phyloP scores from a whole-genome alignment of 257 asterid genomes.

The Jacaranda mimosifolia region DNA sequence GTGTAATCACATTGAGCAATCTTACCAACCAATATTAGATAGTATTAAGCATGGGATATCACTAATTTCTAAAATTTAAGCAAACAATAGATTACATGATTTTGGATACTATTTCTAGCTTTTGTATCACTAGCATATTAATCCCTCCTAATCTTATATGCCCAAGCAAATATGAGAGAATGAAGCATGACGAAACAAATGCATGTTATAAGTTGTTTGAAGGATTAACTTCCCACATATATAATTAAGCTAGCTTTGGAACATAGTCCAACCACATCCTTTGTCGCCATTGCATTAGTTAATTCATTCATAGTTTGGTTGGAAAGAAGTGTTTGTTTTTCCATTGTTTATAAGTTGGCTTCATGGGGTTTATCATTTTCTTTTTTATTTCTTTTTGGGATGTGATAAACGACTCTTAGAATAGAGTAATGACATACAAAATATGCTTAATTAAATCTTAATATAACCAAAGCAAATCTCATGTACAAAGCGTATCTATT shows the following conservation, averaged over 20 bases:
- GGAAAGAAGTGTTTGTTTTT: neutral
- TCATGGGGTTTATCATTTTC: neutral
- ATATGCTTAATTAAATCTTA: neutral
- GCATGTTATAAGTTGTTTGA: neutral
- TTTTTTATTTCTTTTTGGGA: too few species aligned
- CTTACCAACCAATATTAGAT: too few species aligned
- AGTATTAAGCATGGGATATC: too few species aligned
- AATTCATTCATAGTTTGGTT: neutral
- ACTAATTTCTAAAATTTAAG: too few species aligned
- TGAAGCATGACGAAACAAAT: neutral
- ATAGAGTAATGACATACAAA: neutral
- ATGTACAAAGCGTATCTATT: slow-evolving; percentile 42
- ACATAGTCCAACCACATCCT: neutral
- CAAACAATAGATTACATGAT: too few species aligned
- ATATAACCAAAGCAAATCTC: slow-evolving; percentile 36
- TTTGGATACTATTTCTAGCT: too few species aligned
- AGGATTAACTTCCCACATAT: neutral
- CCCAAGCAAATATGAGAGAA: neutral
- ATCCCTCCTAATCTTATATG: too few species aligned
- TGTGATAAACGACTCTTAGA: too few species aligned
- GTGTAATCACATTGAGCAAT: too few species aligned
- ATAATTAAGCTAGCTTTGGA: neutral
- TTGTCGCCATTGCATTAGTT: neutral
- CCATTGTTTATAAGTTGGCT: neutral
- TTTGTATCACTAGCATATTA: too few species aligned